Evolutionary conservation across 139 green algal species (phyloP).

Genomic region (Picocystis salinarum): DNA sequence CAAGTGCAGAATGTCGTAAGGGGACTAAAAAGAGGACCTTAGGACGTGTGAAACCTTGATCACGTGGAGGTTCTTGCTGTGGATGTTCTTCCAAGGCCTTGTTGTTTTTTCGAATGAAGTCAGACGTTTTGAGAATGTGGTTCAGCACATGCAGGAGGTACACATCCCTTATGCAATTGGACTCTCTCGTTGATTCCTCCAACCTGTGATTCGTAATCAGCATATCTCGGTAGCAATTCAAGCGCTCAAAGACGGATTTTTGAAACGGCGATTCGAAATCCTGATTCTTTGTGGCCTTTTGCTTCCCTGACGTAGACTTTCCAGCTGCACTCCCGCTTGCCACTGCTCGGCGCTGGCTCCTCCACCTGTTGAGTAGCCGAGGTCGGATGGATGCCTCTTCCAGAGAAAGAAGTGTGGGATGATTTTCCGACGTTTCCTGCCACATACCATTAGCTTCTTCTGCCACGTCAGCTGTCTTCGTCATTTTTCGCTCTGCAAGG

Average conservation of each 20-base stretch:
- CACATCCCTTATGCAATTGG: constrained; percentile 35
- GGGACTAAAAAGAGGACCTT: constrained; percentile 25
- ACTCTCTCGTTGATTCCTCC: constrained; percentile 10
- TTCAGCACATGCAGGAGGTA: constrained; percentile 61
- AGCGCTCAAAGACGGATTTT: constrained; percentile 26
- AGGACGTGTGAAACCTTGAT: constrained; percentile 70
- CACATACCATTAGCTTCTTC: too few species aligned
- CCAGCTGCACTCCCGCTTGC: too few species aligned
- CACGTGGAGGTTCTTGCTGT: constrained; percentile 17
- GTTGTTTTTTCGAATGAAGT: constrained; percentile 73
- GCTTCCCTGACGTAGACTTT: too few species aligned
- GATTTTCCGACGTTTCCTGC: too few species aligned
- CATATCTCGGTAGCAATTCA: constrained; percentile 39
- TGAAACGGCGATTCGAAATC: constrained; percentile 27
- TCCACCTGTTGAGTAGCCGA: too few species aligned
- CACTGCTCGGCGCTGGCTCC: too few species aligned
- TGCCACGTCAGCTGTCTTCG: too few species aligned
- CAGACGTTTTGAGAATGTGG: constrained; percentile 53
- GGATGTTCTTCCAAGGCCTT: constrained; percentile 12
- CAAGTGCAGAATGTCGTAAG: not conserved
- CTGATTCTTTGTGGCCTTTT: too few species aligned
- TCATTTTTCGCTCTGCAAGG: too few species aligned
- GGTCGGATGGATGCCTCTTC: too few species aligned
- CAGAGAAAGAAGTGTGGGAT: too few species aligned
- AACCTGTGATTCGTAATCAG: constrained; percentile 25